Base-by-base conservation (phyloP, 2,329 filamentous ascomycete genomes). In the Phialophora expanda region DNA sequence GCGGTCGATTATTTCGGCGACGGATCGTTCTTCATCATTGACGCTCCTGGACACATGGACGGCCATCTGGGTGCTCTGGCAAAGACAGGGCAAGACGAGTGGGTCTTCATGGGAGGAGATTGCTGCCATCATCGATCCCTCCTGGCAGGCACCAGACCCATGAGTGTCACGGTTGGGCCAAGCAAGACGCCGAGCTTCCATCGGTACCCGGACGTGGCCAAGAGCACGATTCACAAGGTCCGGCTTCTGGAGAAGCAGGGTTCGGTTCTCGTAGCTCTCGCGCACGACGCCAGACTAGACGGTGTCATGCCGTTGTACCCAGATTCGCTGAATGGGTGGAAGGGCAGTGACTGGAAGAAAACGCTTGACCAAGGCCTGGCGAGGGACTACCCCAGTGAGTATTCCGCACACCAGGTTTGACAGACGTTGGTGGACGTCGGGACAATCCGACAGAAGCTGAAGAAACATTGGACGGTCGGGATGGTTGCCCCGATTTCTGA, bases 1-100 rank as follows among this genome's bases (percentile, higher is more conserved):
- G 73, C 73, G 0, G 30, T 69, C 28, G 85, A 87, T 71, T 87
- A 81, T 71, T 87, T 86, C 62, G 81, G 81, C 2, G 85, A 87
- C 70, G 85, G 84, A 0, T 81, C 77, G 22, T 85, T 88, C 68
- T 86, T 85, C 71, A 76, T 87, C 1, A 76, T 87, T 34, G 77
- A 84, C 67, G 79, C 57, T 2, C 74, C 75, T 2, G 75, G 75
- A 2, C 75, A 77, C 56, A 67, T 62, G 46, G 44, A 56, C 3
- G 73, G 71, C 1, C 73, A 75, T 61, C 48, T 75, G 12, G 70
- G 67, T 41, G 68, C 66, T 20, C 64, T 75, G 1, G 71, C 69
- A 4, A 66, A 69, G 5, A 70, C 68, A 0, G 64, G 57, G 11
- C 73, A 74, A 4, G 73, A 76, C 20, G 68, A 74, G 1, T 85